Evolutionary conservation across 2,329 filamentous ascomycete genomes (phyloP), one percentile per base, ranked within the genome.

Genomic region (Ophiocordyceps sinensis): DNA sequence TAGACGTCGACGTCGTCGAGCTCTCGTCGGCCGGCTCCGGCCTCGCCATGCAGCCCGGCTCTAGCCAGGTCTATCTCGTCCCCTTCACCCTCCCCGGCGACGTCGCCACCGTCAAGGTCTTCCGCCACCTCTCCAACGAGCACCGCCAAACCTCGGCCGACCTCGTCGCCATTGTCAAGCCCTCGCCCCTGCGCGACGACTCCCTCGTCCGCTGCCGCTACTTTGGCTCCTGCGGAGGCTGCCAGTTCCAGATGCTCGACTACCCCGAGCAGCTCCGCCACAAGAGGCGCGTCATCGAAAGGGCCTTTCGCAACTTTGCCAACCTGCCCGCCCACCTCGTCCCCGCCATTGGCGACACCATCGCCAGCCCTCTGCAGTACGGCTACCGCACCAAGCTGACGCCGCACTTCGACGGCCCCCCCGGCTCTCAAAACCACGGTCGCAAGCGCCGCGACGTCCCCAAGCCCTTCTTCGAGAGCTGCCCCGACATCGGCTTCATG

Each of bases 331-430:
- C 82, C 0, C 78, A 83, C 44, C 67, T 83, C 17, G 69, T 96
- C 1, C 91, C 91, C 2, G 56, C 72, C 3, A 73, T 96, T 42
- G 74, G 71, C 39, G 83, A 93, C 48, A 98, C 91, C 9, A 87
- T 95, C 53, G 84, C 83, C 38, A 94, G 85, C 35, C 91, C 91
- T 3, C 62, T 94, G 46, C 80, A 94, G 62, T 96, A 93, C 61
- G 84, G 82, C 43, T 98, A 98, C 67, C 78, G 91, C 41, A 98
- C 91, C 17, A 98, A 98, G 64, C 72, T 98, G 49, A 98, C 91
- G 15, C 91, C 91, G 26, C 91, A 98, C 62, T 98, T 96, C 56
- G 83, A 94, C 56, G 83, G 77, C 0, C 85, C 87, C 1, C 75
- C 77, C 5, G 71, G 66, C 32, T 63, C 53, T 56, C 61, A 73